Base-by-base conservation (phyloP, 495 filamentous ascomycete species). In the Diplogelasinospora grovesii region DNA sequence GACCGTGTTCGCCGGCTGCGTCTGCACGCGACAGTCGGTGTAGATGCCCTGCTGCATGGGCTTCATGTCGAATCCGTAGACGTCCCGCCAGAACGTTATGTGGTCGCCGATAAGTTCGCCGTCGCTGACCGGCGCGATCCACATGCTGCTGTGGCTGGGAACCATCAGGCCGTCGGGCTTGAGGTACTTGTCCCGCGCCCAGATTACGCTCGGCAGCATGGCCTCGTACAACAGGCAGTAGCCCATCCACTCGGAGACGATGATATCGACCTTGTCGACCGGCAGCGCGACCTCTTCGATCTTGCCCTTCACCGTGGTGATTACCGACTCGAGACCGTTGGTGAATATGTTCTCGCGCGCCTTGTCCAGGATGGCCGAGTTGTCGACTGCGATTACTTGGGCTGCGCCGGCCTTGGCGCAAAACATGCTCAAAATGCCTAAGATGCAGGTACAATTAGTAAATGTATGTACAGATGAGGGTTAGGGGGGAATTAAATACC, bases 201-300 rank as follows among this genome's bases (percentile, higher is more conserved):
- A 94, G 27, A 99, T 78, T 10, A 99, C 93, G 25, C 86, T 93
- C 45, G 95, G 90, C 43, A 99, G 68, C 92, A 99, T 99, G 69
- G 83, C 86, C 74, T 99, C 92, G 68, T 96, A 99, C 28, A 97
- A 78, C 31, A 99, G 77, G 68, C 92, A 94, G 70, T 99, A 99
- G 31, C 92, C 92, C 92, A 99, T 99, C 92, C 92, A 99, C 68
- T 99, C 92, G 22, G 86, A 94, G 46, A 99, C 86, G 66, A 99
- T 99, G 56, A 99, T 90, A 63, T 99, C 92, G 50, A 99, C 93
- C 56, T 94, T 79, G 22, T 75, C 70, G 49, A 89, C 89, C 16
- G 93, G 92, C 18, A 99, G 79, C 16, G 69, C 52, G 23, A 95
- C 89, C 52, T 99, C 93, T 66, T 99, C 92, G 79, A 99, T 90